These are phyloP conservation scores for Pichia sp. DNA, from an alignment of 1,139 yeast species.

Conservation along the genomic window DNA sequence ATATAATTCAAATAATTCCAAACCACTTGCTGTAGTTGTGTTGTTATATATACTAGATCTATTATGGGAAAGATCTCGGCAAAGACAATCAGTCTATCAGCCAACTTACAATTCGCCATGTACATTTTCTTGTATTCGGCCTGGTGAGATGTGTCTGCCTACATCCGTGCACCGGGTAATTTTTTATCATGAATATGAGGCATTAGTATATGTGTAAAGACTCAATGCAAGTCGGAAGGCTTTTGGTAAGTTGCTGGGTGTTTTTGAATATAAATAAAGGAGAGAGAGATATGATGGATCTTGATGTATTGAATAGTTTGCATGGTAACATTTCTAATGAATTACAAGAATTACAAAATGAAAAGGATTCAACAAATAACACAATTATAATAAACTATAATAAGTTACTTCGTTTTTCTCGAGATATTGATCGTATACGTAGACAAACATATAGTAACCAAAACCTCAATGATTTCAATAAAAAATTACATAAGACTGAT, in stretches of 20 bases:
- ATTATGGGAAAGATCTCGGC: no score
- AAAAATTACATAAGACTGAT: slow-evolving; percentile 12
- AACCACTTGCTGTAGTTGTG: background rate
- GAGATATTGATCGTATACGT: slow-evolving; percentile 8
- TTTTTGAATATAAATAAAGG: background rate
- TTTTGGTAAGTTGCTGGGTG: background rate
- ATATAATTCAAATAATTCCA: no score
- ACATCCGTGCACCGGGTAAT: background rate
- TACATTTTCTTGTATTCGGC: no score
- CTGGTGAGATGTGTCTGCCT: no score
- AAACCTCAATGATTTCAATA: background rate
- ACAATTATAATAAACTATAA: slow-evolving; percentile 2
- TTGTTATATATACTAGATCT: no score
- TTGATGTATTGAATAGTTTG: background rate
- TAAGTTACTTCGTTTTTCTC: slow-evolving; percentile 1
- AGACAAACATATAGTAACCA: background rate
- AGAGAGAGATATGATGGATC: no score
- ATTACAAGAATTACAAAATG: background rate
- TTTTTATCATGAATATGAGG: no score
- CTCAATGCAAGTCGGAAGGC: background rate
- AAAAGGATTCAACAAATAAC: background rate
- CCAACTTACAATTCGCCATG: no score
- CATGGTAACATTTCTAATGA: background rate
- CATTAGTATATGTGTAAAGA: no score
- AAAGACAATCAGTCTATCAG: no score